Evolutionary conservation across 352 stramenopile genomes (phyloP).

Genomic region (Phytophthora melonis): DNA sequence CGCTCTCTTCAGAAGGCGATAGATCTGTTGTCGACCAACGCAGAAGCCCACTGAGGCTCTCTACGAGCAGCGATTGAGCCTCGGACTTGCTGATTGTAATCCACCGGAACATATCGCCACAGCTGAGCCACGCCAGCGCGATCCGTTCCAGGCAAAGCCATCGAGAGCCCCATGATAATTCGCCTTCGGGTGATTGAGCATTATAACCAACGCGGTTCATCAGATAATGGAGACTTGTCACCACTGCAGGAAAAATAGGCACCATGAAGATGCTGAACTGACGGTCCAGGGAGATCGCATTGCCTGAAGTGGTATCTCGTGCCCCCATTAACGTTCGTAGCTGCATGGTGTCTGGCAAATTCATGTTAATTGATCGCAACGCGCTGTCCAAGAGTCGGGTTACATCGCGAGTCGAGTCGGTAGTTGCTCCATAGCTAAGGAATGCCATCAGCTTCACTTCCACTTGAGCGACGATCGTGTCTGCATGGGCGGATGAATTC

Average conservation of each 20-base stretch:
- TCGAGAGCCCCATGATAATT: constrained; percentile 17
- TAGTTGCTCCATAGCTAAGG: constrained; percentile 16
- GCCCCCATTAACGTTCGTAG: not conserved
- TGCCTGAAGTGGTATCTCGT: not conserved
- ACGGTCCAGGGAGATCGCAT: constrained; percentile 46
- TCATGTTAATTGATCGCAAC: constrained; percentile 22
- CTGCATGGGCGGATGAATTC: constrained; percentile 2
- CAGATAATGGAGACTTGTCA: constrained; percentile 10
- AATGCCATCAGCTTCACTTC: constrained; percentile 45
- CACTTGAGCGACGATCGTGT: constrained; percentile 31
- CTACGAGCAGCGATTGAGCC: constrained; percentile 47
- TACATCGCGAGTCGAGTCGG: not conserved
- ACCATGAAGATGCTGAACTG: constrained; percentile 64
- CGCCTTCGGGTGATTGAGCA: not conserved
- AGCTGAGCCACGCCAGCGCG: constrained; percentile 57
- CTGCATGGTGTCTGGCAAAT: constrained; percentile 33
- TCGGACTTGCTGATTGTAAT: constrained; percentile 59
- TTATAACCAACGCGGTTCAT: not conserved
- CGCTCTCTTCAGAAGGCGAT: not conserved
- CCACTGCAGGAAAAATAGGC: constrained; percentile 48
- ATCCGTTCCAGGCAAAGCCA: constrained; percentile 54
- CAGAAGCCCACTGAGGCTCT: constrained; percentile 42
- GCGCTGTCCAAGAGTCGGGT: constrained; percentile 34
- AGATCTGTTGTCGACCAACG: constrained; percentile 6
- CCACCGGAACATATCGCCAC: constrained; percentile 79